These are phyloP conservation scores for Hypoxylon intermedium DNA, from an alignment of 495 filamentous ascomycete species.

Conservation along the genomic window DNA sequence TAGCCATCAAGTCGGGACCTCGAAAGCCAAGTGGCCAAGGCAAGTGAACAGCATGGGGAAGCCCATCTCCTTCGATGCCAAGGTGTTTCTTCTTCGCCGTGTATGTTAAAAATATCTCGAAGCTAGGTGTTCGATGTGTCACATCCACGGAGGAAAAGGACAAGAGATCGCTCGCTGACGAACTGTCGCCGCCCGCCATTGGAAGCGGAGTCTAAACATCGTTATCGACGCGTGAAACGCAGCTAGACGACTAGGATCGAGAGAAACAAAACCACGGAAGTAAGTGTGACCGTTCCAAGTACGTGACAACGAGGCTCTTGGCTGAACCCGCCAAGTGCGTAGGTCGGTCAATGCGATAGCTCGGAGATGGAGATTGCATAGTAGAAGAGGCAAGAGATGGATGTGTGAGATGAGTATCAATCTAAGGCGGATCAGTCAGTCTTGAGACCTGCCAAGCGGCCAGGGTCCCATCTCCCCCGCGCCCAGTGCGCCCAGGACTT, in stretches of 20 bases:
- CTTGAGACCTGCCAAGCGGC: slow-evolving; percentile 52
- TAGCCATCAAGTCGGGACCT: slow-evolving; percentile 36
- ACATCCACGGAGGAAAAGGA: slow-evolving; percentile 17
- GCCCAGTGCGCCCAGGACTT: slow-evolving; percentile 11
- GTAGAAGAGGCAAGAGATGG: slow-evolving; percentile 23
- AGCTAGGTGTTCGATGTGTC: slow-evolving; percentile 30
- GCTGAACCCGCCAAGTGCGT: slow-evolving; percentile 44
- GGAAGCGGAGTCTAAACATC: slow-evolving; percentile 33
- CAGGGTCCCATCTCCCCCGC: slow-evolving; percentile 22
- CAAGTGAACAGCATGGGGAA: slow-evolving; percentile 25
- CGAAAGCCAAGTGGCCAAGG: slow-evolving; percentile 29
- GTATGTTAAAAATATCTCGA: slow-evolving; percentile 40
- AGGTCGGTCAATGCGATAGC: slow-evolving; percentile 33
- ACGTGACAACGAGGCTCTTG: slow-evolving; percentile 40
- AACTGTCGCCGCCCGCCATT: slow-evolving; percentile 20
- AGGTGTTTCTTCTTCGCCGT: slow-evolving; percentile 32
- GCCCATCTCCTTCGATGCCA: slow-evolving; percentile 33
- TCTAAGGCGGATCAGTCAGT: slow-evolving; percentile 39
- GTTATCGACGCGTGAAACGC: slow-evolving; percentile 43
- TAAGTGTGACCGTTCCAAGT: slow-evolving; percentile 20
- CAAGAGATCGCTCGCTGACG: slow-evolving; percentile 18
- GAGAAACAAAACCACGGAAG: slow-evolving; percentile 26
- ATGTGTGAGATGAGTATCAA: slow-evolving; percentile 40
- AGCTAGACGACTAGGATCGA: slow-evolving; percentile 20
- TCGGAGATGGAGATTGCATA: slow-evolving; percentile 13